Conservation (phyloP, 1,284 basidiomycete genomes). For the Sanghuangporus sanghuang region DNA sequence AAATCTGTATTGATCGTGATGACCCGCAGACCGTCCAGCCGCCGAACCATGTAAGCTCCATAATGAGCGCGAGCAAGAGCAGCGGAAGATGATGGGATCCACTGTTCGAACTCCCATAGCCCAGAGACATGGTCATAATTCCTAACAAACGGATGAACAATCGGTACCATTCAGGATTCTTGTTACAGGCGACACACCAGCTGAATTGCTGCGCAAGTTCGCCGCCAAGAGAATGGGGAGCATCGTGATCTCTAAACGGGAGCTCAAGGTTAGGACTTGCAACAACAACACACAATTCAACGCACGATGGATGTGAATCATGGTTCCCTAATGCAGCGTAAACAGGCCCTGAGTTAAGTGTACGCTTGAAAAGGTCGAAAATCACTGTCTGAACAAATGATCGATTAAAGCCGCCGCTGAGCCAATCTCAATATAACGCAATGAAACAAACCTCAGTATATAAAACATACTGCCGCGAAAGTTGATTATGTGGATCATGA, state of each 20-base stretch:
- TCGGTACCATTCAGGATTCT: background rate
- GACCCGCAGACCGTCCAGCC: slow-evolving; percentile 62
- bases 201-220: slow-evolving; percentile 53
- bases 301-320: slow-evolving; percentile 61
- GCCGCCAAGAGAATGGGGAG: slow-evolving; percentile 53
- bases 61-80: slow-evolving; percentile 65
- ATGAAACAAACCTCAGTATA: slow-evolving; percentile 51
- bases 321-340: slow-evolving; percentile 77
- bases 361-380: slow-evolving; percentile 59
- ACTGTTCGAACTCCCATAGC: slow-evolving; percentile 67
- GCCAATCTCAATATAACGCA: background rate
- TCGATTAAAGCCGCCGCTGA: background rate
- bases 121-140: slow-evolving; percentile 69
- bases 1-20: slow-evolving; percentile 77
- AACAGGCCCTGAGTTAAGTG: slow-evolving; percentile 59
- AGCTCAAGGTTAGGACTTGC: background rate
- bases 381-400: slow-evolving; percentile 44
- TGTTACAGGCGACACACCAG: slow-evolving; percentile 41
- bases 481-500: slow-evolving; percentile 62
- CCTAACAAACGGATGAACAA: slow-evolving; percentile 34
- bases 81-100: slow-evolving; percentile 59
- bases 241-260: slow-evolving; percentile 51
- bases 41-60: slow-evolving; percentile 67
- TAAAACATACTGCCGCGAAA: slow-evolving; percentile 40
- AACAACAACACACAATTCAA: slow-evolving; percentile 18